A percentile compares a stretch with the other conserved stretches of the same genome.
phyloP scores from a whole-genome alignment of 192 early-diverging fungal species.

The Dispira parvispora region DNA sequence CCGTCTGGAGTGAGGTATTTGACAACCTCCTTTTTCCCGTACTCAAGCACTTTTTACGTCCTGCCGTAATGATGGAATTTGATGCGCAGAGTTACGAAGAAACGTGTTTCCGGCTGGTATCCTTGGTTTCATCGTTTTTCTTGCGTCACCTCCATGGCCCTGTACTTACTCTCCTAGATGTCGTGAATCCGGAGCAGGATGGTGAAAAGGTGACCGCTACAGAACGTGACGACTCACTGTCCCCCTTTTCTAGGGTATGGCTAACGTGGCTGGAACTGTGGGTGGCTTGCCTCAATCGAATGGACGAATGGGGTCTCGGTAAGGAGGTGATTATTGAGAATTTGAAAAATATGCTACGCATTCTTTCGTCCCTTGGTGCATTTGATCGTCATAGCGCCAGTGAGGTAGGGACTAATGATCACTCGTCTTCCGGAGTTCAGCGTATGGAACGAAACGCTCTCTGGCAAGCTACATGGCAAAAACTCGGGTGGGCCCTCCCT shows the following conservation, averaged over 20 bases:
- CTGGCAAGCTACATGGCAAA: conserved; percentile 56
- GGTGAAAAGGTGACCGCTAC: conserved; percentile 33
- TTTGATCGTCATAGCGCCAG: conserved; percentile 20
- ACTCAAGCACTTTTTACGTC: conserved; percentile 65
- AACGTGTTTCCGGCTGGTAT: conserved; percentile 50
- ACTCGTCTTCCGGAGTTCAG: not conserved
- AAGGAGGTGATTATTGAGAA: conserved; percentile 56
- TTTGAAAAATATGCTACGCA: conserved; percentile 67
- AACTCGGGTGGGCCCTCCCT: conserved; percentile 45
- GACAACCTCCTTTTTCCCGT: conserved; percentile 79
- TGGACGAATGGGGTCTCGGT: conserved; percentile 19
- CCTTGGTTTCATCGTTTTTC: conserved; percentile 56
- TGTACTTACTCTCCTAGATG: conserved; percentile 26
- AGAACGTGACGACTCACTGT: not conserved
- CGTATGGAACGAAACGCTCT: conserved; percentile 21
- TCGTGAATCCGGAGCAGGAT: conserved; percentile 45
- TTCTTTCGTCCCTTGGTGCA: conserved; percentile 55
- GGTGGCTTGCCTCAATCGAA: conserved; percentile 11
- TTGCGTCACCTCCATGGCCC: conserved; percentile 40
- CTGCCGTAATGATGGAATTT: conserved; percentile 43
- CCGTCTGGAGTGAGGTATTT: conserved; percentile 49
- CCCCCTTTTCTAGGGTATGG: conserved; percentile 8
- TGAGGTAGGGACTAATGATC: conserved; percentile 9
- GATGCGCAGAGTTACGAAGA: conserved; percentile 57
- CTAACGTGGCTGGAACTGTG: conserved; percentile 2